These are phyloP conservation scores for Eremothecium coryli DNA, from an alignment of 1,139 yeast genomes.

Conservation along the genomic window DNA sequence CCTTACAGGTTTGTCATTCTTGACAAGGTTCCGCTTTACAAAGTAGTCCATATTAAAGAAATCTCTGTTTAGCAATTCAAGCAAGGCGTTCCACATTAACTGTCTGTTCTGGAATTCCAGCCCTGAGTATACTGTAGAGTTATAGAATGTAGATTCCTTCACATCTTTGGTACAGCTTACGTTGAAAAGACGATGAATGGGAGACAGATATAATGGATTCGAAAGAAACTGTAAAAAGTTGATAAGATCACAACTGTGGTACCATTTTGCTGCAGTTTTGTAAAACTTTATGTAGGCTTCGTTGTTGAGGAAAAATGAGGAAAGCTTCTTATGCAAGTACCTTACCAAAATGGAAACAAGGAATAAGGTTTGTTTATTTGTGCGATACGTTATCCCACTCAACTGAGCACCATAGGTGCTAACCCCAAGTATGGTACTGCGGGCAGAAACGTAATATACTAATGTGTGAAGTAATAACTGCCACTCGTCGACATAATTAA, in stretches of 20 bases:
- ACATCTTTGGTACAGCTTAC: constrained; percentile 4
- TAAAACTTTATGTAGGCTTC: constrained; percentile 7
- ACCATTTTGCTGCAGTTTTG: constrained; percentile 7
- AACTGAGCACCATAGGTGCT: constrained; percentile 24
- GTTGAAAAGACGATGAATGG: constrained; percentile 15
- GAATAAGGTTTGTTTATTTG: constrained; percentile 14
- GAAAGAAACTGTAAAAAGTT: constrained; percentile 13
- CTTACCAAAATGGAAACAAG: constrained; percentile 13
- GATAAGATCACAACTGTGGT: constrained; percentile 14
- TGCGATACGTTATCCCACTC: constrained; percentile 16
- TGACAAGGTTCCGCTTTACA: constrained; percentile 7
- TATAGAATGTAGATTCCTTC: constrained; percentile 13
- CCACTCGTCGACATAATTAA: constrained; percentile 14
- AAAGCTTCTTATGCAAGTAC: constrained; percentile 11
- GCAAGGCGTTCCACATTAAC: constrained; percentile 25
- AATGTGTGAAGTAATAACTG: constrained; percentile 16
- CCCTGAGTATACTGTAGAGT: constrained; percentile 17
- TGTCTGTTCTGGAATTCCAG: constrained; percentile 26
- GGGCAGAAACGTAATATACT: constrained; percentile 16
- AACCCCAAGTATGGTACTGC: constrained; percentile 6
- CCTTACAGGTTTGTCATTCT: constrained; percentile 1
- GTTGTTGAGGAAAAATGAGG: constrained; percentile 5
- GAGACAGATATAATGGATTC: constrained; percentile 7
- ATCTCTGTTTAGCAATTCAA: constrained; percentile 21
- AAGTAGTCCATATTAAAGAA: constrained; percentile 13